Base-by-base conservation (phyloP, 176 grass and related monocot genomes). In the Aegilops speltoides region DNA sequence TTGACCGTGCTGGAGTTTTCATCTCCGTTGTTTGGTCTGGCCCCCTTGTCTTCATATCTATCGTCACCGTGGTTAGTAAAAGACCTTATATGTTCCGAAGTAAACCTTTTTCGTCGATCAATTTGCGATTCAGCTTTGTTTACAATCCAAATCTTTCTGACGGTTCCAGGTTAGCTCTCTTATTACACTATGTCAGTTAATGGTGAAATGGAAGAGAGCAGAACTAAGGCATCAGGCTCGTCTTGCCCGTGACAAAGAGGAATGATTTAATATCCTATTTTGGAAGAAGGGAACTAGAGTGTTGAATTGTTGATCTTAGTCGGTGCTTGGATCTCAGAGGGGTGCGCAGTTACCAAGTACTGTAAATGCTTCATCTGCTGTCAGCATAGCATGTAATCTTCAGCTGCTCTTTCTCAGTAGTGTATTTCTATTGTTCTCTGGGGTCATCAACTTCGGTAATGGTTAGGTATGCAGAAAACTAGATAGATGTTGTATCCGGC, bases 201-300 rank as follows among this genome's bases (percentile, higher is more conserved):
- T 93, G 68, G 89, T 95, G 48, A 93, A 95, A 85, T 95, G 89
- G 91, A 95, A 95, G 82, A 95, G 68, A 72, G 90, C 86, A 32
- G 93, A 95, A 79, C 89, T 93, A 45, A 91, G 77, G 84, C 88
- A 93, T 77, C 86, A 78, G 36, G 91, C 63, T 76, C 80, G 52
- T 69, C 77, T 95, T 76, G 80, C 81, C 32, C 89, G 54, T 22
- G 81, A 75, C 71, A 95, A 93, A 33, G 38, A 89, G 80, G 91
- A 95, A 20, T 93, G 73, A 89, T 7, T 13, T 11, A 32, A 24
- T n/a, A 22, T 24, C 48, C 16, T 61, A 22, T 73, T 86, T 22
- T 59, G 33, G 10, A 31, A 83, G 17, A 56, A 8, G 22, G 41
- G 28, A 26, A 48, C 10, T 37, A 3, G 6, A 79, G 28, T 79